These are phyloP conservation scores for Peniophora sp. DNA, from an alignment of 1,284 basidiomycete species.

Conservation along the genomic window DNA sequence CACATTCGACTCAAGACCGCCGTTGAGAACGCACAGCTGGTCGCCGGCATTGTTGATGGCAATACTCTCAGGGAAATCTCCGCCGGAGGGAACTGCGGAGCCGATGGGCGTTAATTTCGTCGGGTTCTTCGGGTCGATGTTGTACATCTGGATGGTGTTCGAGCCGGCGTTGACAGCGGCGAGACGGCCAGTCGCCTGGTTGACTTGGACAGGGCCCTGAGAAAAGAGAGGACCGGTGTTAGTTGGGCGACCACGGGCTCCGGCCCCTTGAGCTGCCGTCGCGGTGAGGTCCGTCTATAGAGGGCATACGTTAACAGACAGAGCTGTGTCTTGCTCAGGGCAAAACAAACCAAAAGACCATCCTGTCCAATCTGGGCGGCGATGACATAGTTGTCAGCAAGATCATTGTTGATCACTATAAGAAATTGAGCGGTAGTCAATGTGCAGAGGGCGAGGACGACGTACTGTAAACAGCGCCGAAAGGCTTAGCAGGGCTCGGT, in stretches of 20 bases:
- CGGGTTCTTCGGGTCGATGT: slow-evolving; percentile 34
- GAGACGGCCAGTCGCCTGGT: slow-evolving; percentile 21
- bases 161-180: slow-evolving; percentile 38
- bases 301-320: slow-evolving; percentile 13
- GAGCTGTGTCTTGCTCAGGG: too few species aligned
- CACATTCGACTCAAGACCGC: slow-evolving; percentile 38
- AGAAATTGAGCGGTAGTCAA: neutral
- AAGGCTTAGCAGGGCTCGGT: too few species aligned
- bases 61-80: slow-evolving; percentile 42
- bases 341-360: slow-evolving; percentile 20
- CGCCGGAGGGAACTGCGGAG: slow-evolving; percentile 31
- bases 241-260: neutral
- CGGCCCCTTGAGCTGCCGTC: neutral
- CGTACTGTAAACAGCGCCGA: neutral
- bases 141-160: slow-evolving; percentile 37
- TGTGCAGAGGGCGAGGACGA: neutral
- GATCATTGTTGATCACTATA: slow-evolving; percentile 28
- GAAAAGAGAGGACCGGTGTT: slow-evolving; percentile 30
- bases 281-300: slow-evolving; percentile 10
- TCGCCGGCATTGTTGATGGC: slow-evolving; percentile 34
- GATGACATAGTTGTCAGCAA: slow-evolving; percentile 23
- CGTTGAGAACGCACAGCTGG: slow-evolving; percentile 36
- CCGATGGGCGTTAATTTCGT: slow-evolving; percentile 32
- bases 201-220: slow-evolving; percentile 27
- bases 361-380: slow-evolving; percentile 19